Evolutionary conservation across 2,329 filamentous ascomycete genomes (phyloP), one percentile per base, ranked within the genome.

Genomic region (Aureobasidium sp.): DNA sequence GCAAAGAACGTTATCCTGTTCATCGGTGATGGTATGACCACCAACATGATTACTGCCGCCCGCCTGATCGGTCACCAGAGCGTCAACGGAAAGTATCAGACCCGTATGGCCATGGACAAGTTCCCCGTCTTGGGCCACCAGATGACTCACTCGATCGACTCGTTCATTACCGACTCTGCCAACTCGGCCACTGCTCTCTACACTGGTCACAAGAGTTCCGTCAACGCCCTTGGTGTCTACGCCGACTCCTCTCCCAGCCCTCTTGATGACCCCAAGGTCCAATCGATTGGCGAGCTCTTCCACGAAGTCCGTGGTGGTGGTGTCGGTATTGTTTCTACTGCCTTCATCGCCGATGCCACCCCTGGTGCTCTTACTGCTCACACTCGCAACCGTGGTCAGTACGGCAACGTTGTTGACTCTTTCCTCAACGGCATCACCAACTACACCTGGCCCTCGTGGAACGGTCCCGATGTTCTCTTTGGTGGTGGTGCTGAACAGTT

Each of bases 1-100:
- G 86, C 89, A 40, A 94, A 92, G 82, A 94, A 94, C 66, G 84
- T 94, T 65, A 84, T 94, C 67, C 80, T 94, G 64, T 95, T 94
- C 75, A 89, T 95, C 65, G 90, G 90, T 71, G 81, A 84, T 60
- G 82, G 80, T 31, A 82, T 82, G 80, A 83, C 80, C 3, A 90
- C 87, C 46, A 89, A 89, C 74, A 88, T 88, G 85, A 88, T 89
- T 69, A 88, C 85, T 38, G 90, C 90, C 43, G 89, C 89, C 58
- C 87, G 90, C 65, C 79, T 94, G 60, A 84, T 95, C 60, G 89
- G 81, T 19, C 90, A 95, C 78, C 87, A 90, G 78, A 86, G 81
- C 66, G 81, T 93, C 78, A 94, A 95, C 69, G 90, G 90, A 66
- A 89, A 88, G 72, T 95, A 93, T 73, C 85, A 90, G 77, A 84